Conservation (phyloP, 495 filamentous ascomycete species). For the Trichoderma parareesei region DNA sequence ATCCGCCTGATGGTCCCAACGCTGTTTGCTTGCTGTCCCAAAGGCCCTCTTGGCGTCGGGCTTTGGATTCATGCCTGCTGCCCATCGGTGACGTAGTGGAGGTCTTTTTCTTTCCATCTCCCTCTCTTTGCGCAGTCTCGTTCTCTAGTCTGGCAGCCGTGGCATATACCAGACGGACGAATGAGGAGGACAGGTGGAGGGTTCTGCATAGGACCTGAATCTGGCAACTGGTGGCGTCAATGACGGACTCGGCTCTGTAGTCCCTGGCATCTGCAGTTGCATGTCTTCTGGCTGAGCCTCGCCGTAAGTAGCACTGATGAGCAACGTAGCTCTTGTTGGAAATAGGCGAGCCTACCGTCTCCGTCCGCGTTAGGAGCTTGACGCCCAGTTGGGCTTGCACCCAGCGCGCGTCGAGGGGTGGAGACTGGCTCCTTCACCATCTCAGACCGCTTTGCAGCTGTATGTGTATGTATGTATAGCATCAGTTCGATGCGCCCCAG, state of each 20-base stretch:
- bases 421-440: conserved; percentile 6
- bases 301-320: background rate
- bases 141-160: background rate
- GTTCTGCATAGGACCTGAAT: background rate
- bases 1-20: conserved; percentile 5
- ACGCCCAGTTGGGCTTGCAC: conserved; percentile 3
- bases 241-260: background rate
- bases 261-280: background rate
- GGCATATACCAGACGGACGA: background rate
- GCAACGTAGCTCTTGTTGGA: background rate
- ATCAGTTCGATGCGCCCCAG: background rate
- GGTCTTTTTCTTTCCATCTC: background rate
- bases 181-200: background rate
- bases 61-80: background rate
- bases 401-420: background rate
- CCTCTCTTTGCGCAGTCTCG: background rate
- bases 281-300: background rate
- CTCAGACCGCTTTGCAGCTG: conserved; percentile 6
- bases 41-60: conserved; percentile 1
- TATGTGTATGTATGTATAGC: background rate
- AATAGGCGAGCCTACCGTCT: background rate
- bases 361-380: conserved; percentile 5
- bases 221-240: background rate
- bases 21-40: background rate
- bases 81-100: conserved; percentile 8